A percentile compares a stretch with the other conserved stretches of the same genome.
These are phyloP conservation scores for Phytophthora ohioensis DNA, from an alignment of 352 stramenopile genomes.

Conservation along the genomic window DNA sequence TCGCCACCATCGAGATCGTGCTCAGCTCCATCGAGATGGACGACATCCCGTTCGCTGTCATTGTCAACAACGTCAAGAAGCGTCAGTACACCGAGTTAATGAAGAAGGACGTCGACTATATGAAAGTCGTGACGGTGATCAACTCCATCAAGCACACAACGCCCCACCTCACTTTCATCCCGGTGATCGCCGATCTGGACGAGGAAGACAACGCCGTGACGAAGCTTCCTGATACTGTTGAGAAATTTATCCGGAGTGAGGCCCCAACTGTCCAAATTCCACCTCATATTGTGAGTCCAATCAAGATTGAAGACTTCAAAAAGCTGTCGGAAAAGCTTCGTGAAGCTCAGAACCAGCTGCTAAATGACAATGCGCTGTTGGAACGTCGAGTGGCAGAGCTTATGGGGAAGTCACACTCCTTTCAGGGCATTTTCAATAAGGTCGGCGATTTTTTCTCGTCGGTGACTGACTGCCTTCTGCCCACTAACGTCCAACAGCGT, in stretches of 20 bases:
- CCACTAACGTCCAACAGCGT: too few relatives aligned
- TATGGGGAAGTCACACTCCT: neutral
- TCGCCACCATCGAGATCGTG: slow-evolving; percentile 30
- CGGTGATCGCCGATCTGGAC: slow-evolving; percentile 18
- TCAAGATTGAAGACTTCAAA: slow-evolving; percentile 14
- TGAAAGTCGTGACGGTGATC: slow-evolving; percentile 14
- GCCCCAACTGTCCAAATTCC: slow-evolving; percentile 2
- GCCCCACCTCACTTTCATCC: slow-evolving; percentile 20
- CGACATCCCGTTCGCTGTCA: slow-evolving; percentile 15
- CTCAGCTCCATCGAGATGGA: slow-evolving; percentile 25
- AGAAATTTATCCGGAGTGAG: neutral
- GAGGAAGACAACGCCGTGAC: slow-evolving; percentile 11
- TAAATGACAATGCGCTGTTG: neutral
- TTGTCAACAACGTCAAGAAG: slow-evolving; percentile 34
- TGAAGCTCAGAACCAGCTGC: neutral
- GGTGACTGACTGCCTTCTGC: too few relatives aligned
- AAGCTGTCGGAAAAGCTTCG: slow-evolving; percentile 7
- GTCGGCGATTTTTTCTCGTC: too few relatives aligned
- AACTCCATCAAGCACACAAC: slow-evolving; percentile 19
- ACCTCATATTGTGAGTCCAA: neutral
- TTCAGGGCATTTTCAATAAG: too few relatives aligned
- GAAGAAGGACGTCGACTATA: slow-evolving; percentile 13
- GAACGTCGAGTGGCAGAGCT: neutral
- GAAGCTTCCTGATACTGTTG: slow-evolving; percentile 3
- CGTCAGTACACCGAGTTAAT: slow-evolving; percentile 22